A percentile compares a stretch with the other conserved stretches of the same genome.
These are phyloP conservation scores for Botrytis elliptica DNA, from an alignment of 2,329 filamentous ascomycete genomes.

Conservation along the genomic window DNA sequence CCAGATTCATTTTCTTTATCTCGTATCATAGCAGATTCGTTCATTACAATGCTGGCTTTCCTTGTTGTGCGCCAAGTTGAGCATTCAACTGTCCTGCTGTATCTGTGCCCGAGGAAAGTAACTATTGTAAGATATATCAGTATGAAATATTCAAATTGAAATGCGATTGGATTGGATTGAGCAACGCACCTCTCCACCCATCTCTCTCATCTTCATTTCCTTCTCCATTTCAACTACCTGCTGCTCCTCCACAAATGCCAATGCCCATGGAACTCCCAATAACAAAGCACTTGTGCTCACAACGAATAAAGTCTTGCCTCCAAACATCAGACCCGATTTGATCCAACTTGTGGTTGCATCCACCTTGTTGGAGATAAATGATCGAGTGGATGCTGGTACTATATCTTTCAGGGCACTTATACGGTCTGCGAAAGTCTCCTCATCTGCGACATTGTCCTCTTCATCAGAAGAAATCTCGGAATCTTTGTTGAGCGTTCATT, in stretches of 20 bases:
- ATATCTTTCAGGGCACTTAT: constrained; percentile 73
- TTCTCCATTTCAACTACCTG: constrained; percentile 97
- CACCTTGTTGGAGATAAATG: constrained; percentile 62
- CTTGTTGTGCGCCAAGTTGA: constrained; percentile 34
- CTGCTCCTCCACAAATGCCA: constrained; percentile 94
- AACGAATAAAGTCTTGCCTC: constrained; percentile 87
- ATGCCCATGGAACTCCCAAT: constrained; percentile 87
- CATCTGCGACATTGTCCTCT: constrained; percentile 58
- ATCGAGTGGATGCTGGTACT: constrained; percentile 68
- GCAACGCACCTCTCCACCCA: constrained; percentile 69
- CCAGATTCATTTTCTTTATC: constrained; percentile 20
- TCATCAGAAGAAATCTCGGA: constrained; percentile 83
- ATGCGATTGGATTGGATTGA: background rate
- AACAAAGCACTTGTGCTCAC: constrained; percentile 86
- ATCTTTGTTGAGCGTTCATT: constrained; percentile 48
- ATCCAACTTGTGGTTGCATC: constrained; percentile 56
- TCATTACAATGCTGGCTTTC: constrained; percentile 38
- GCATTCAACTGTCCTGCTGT: constrained; percentile 33
- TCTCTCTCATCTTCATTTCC: constrained; percentile 94
- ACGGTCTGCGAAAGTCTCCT: constrained; percentile 65
- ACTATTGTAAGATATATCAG: constrained; percentile 28
- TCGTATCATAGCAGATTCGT: constrained; percentile 20
- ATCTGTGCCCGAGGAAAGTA: constrained; percentile 30
- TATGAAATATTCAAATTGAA: background rate
- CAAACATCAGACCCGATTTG: constrained; percentile 62